A percentile compares a stretch with the other conserved stretches of the same genome.
Evolutionary conservation across 2,329 filamentous ascomycete species (phyloP).

Genomic region (Aureobasidium sp.): DNA sequence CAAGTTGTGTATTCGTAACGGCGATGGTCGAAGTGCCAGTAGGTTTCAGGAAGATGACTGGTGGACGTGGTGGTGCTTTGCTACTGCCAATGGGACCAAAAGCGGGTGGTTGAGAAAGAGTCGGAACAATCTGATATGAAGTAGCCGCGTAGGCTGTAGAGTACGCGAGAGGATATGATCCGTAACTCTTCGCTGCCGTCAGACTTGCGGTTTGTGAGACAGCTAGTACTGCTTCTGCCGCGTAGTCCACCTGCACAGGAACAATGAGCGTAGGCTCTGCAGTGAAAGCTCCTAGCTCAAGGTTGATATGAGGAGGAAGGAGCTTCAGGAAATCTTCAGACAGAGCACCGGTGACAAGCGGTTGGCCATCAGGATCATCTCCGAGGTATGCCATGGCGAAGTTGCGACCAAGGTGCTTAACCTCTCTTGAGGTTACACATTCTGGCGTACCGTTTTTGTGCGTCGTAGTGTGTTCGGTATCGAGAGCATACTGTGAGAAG

Average conservation of each 20-base stretch:
- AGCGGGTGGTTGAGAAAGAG: neutral
- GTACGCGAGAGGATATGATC: neutral
- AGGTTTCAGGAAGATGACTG: constrained; percentile 20
- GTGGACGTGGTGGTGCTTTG: neutral
- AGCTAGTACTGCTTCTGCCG: constrained; percentile 20
- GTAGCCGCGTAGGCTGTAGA: neutral
- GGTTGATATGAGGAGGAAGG: constrained; percentile 19
- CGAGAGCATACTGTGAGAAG: constrained; percentile 39
- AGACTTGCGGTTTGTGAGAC: neutral
- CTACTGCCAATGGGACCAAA: neutral
- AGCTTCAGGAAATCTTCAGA: neutral
- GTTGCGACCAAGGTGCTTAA: constrained; percentile 29
- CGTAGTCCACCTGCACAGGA: constrained; percentile 35
- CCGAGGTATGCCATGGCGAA: constrained; percentile 33
- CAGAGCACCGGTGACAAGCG: constrained; percentile 24
- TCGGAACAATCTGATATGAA: neutral
- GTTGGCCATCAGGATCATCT: constrained; percentile 25
- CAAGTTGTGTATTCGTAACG: neutral
- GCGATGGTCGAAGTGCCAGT: neutral
- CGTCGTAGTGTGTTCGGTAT: constrained; percentile 25
- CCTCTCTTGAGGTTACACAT: constrained; percentile 29
- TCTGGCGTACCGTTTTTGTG: constrained; percentile 24
- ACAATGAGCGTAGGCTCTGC: constrained; percentile 38
- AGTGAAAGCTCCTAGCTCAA: constrained; percentile 31
- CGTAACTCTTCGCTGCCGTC: neutral